Evolutionary conservation across 371 early-diverging fungal species (phyloP).

Genomic region (Apophysomyces trapeziformis): DNA sequence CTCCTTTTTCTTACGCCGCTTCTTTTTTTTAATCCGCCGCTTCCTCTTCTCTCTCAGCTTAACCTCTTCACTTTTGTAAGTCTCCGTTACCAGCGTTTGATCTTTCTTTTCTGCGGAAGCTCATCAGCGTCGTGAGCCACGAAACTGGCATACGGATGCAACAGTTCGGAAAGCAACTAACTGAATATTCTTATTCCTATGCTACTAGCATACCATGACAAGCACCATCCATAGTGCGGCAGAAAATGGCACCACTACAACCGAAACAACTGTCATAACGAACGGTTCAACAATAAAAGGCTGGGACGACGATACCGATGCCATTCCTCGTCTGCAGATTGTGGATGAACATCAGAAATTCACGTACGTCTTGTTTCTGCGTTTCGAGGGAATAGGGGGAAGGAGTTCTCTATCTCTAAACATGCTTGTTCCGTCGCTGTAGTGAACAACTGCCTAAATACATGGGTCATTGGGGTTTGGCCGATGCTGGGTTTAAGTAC

Average conservation of each 20-base stretch:
- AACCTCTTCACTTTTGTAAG: slow-evolving; percentile 5
- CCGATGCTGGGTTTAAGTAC: slow-evolving; percentile 91
- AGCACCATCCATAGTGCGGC: neutral
- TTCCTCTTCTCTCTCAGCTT: neutral
- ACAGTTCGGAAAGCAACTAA: neutral
- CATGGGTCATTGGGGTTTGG: slow-evolving; percentile 86
- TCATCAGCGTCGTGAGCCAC: neutral
- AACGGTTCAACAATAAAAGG: neutral
- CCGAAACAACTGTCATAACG: neutral
- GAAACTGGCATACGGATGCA: neutral
- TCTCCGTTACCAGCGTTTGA: neutral
- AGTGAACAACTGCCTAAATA: slow-evolving; percentile 72
- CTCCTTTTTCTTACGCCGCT: slow-evolving; percentile 8
- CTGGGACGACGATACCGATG: slow-evolving; percentile 38
- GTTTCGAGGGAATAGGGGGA: neutral
- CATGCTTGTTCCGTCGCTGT: neutral
- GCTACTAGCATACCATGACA: neutral
- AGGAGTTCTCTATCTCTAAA: neutral
- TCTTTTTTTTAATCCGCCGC: neutral
- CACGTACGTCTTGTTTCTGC: slow-evolving; percentile 60
- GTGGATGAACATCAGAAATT: slow-evolving; percentile 85
- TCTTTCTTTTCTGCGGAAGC: neutral
- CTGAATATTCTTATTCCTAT: neutral
- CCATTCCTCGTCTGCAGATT: slow-evolving; percentile 75
- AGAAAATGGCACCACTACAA: neutral